phyloP scores from a whole-genome alignment of 345 rosid genomes.

The Laguncularia racemosa region DNA sequence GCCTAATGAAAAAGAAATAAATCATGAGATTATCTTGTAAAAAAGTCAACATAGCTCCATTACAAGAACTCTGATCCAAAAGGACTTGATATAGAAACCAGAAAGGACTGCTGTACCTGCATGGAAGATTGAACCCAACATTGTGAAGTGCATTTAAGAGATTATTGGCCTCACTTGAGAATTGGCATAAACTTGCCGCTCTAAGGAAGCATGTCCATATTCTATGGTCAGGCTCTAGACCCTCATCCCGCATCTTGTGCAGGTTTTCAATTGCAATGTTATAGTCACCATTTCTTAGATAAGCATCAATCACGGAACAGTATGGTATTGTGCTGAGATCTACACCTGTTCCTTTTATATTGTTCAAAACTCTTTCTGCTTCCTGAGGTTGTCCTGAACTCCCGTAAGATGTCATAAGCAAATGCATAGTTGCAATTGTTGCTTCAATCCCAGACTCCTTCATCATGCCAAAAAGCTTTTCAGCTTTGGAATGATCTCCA shows the following conservation, averaged over 20 bases:
- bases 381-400: slow-evolving; percentile 80
- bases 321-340: slow-evolving; percentile 68
- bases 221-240: slow-evolving; percentile 75
- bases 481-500: slow-evolving; percentile 70
- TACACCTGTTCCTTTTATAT: slow-evolving; percentile 58
- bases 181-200: slow-evolving; percentile 68
- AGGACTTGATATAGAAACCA: not conserved
- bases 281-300: slow-evolving; percentile 67
- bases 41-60: not conserved
- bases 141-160: slow-evolving; percentile 62
- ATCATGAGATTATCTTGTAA: slow-evolving; percentile 1
- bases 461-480: slow-evolving; percentile 60
- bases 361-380: slow-evolving; percentile 72
- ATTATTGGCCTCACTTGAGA: slow-evolving; percentile 43
- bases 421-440: slow-evolving; percentile 82
- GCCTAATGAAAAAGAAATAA: slow-evolving; percentile 39
- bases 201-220: slow-evolving; percentile 95
- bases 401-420: slow-evolving; percentile 90
- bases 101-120: slow-evolving; percentile 41
- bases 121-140: slow-evolving; percentile 76
- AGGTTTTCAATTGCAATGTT: slow-evolving; percentile 64
- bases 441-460: slow-evolving; percentile 78
- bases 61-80: too few relatives aligned
- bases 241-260: slow-evolving; percentile 64
- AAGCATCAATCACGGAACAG: slow-evolving; percentile 85